A percentile compares a stretch with the other conserved stretches of the same genome.
Conservation (phyloP, 2,329 filamentous ascomycete genomes). For the Fusarium hainanense region DNA sequence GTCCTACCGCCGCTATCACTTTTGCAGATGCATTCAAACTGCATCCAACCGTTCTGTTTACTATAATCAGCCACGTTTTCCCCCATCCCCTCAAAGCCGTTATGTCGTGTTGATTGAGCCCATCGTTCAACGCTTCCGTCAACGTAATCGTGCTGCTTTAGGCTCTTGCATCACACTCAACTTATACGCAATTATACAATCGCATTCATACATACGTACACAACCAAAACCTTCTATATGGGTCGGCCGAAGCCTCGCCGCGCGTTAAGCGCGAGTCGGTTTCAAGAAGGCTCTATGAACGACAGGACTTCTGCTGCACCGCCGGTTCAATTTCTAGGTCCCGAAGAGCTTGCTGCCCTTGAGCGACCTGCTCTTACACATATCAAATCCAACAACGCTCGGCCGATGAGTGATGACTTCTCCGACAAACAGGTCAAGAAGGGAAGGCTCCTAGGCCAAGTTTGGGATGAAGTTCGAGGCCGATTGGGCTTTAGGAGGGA, state of each 20-base stretch:
- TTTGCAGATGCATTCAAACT: constrained; percentile 8
- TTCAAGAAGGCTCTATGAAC: constrained; percentile 88
- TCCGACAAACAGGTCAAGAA: constrained; percentile 48
- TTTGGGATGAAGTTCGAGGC: constrained; percentile 55
- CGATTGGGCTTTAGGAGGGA: constrained; percentile 48
- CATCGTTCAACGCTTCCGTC: constrained; percentile 14
- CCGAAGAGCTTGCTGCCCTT: constrained; percentile 49
- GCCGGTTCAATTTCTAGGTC: constrained; percentile 72
- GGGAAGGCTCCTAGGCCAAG: constrained; percentile 50
- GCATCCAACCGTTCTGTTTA: constrained; percentile 18
- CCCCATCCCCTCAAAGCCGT: constrained; percentile 1
- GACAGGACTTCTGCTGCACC: constrained; percentile 79
- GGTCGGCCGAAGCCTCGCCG: constrained; percentile 49
- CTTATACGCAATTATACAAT: constrained; percentile 14
- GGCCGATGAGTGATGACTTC: constrained; percentile 48
- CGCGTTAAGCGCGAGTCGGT: constrained; percentile 58
- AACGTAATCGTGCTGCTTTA: constrained; percentile 25
- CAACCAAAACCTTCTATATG: constrained; percentile 37
- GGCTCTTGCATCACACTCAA: constrained; percentile 3
- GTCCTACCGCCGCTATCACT: constrained; percentile 11
- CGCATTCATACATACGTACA: constrained; percentile 14
- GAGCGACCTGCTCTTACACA: constrained; percentile 43
- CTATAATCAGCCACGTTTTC: constrained; percentile 24
- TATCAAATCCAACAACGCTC: constrained; percentile 23
- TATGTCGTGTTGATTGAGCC: constrained; percentile 17